Conservation (phyloP, 1,139 yeast genomes). For the Pichia sp. region DNA sequence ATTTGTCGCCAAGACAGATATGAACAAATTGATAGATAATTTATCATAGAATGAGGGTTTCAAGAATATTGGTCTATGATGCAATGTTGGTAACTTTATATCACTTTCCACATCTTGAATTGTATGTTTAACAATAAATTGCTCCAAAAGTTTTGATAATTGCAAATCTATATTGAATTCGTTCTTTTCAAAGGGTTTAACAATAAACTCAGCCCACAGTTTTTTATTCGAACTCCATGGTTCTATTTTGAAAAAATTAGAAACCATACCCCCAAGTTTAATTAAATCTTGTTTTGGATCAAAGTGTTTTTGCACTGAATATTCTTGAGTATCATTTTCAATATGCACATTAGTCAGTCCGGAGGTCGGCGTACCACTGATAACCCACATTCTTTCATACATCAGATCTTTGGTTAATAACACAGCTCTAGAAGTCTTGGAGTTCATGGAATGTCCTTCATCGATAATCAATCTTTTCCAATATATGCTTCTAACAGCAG, state of each 20-base stretch:
- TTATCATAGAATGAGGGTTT: constrained; percentile 62
- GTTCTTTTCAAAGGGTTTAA: constrained; percentile 45
- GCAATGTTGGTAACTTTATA: constrained; percentile 55
- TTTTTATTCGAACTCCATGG: constrained; percentile 53
- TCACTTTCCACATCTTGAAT: constrained; percentile 52
- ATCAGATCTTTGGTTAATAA: constrained; percentile 45
- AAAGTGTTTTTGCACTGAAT: constrained; percentile 36
- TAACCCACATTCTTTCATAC: constrained; percentile 69
- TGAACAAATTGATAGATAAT: constrained; percentile 58
- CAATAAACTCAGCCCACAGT: constrained; percentile 46
- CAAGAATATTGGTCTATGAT: constrained; percentile 55
- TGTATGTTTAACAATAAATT: constrained; percentile 55
- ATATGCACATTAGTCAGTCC: constrained; percentile 61
- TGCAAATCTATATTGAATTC: constrained; percentile 42
- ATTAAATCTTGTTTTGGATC: constrained; percentile 51
- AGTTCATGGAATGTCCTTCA: constrained; percentile 66
- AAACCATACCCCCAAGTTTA: constrained; percentile 51
- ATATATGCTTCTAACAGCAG: constrained; percentile 43
- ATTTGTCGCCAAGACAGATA: constrained; percentile 66
- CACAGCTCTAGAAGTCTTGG: constrained; percentile 50
- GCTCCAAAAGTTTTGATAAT: constrained; percentile 41
- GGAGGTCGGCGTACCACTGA: constrained; percentile 73
- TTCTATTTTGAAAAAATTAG: constrained; percentile 55
- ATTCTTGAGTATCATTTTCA: constrained; percentile 39
- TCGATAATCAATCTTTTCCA: constrained; percentile 76